These are phyloP conservation scores for Amniculicola lignicola DNA, from an alignment of 495 filamentous ascomycete genomes.

Conservation along the genomic window DNA sequence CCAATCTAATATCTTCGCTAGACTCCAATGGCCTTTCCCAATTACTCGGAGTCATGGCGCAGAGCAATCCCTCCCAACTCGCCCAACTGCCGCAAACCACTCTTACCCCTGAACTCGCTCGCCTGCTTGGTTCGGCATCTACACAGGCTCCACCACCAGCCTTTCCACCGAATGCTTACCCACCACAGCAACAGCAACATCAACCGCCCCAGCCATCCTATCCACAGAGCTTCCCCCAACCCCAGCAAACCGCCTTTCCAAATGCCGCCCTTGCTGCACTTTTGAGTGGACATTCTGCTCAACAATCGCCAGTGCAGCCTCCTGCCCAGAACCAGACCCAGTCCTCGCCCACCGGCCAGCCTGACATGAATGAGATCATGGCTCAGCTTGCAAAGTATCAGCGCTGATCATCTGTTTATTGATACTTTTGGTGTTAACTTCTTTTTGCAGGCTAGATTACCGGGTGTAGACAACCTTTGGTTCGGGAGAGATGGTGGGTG, in stretches of 20 bases:
- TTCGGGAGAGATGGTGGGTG: too few relatives aligned
- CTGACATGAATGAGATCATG: slow-evolving; percentile 59
- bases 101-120: slow-evolving; percentile 56
- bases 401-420: too few relatives aligned
- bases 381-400: slow-evolving; percentile 59
- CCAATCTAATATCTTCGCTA: slow-evolving; percentile 58
- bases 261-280: slow-evolving; percentile 22
- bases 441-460: too few relatives aligned
- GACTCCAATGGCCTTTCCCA: slow-evolving; percentile 71
- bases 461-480: too few relatives aligned
- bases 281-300: slow-evolving; percentile 10
- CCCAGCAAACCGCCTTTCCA: slow-evolving; percentile 5
- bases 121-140: slow-evolving; percentile 46
- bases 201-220: slow-evolving; percentile 1
- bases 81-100: slow-evolving; percentile 26
- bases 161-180: slow-evolving; percentile 21
- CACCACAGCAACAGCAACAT: neutral
- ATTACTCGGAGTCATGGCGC: slow-evolving; percentile 62
- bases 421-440: too few relatives aligned
- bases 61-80: slow-evolving; percentile 44
- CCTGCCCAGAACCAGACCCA: slow-evolving; percentile 36
- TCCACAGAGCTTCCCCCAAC: slow-evolving; percentile 1
- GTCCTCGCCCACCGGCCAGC: slow-evolving; percentile 40
- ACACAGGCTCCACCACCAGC: slow-evolving; percentile 15
- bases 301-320: slow-evolving; percentile 5